phyloP scores from a whole-genome alignment of 805 yeast genomes.

The Groenewaldozyma salmanticensis region DNA sequence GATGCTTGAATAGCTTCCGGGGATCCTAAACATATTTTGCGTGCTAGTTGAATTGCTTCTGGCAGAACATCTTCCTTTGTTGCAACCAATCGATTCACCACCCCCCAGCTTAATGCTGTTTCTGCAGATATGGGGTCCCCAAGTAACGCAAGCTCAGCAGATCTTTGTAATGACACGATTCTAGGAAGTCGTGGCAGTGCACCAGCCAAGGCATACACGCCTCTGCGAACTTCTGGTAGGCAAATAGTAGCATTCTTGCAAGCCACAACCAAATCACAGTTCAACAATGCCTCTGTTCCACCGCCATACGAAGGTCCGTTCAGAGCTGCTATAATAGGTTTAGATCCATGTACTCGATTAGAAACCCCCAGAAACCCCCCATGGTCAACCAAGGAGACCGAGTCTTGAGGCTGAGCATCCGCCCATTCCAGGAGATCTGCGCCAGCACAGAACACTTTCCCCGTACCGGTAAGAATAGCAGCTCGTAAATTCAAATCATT shows the following conservation, averaged over 20 bases:
- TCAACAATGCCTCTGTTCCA: conserved; percentile 21
- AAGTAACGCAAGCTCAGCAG: conserved; percentile 19
- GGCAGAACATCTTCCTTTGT: conserved; percentile 15
- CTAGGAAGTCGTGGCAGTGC: conserved; percentile 21
- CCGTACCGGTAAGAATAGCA: conserved; percentile 21
- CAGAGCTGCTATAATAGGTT: conserved; percentile 22
- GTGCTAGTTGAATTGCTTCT: conserved; percentile 17
- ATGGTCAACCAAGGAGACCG: not conserved
- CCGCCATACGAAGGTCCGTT: conserved; percentile 23
- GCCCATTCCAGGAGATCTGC: conserved; percentile 22
- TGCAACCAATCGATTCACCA: conserved; percentile 18
- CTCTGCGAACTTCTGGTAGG: conserved; percentile 21
- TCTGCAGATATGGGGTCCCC: conserved; percentile 21
- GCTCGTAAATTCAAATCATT: conserved; percentile 12
- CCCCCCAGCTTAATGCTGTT: conserved; percentile 19
- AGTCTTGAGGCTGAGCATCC: conserved; percentile 2
- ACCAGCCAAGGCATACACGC: conserved; percentile 21
- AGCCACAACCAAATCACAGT: conserved; percentile 22
- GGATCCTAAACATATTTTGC: conserved; percentile 14
- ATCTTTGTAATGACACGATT: conserved; percentile 17
- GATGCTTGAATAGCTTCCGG: conserved; percentile 20
- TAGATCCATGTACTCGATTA: conserved; percentile 15
- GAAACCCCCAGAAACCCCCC: conserved; percentile 21
- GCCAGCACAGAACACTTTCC: conserved; percentile 22
- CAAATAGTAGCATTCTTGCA: conserved; percentile 14